A percentile compares a stretch with the other conserved stretches of the same genome.
Conservation (phyloP, 768 basidiomycete species). For the Xerocomus spinulosus region DNA sequence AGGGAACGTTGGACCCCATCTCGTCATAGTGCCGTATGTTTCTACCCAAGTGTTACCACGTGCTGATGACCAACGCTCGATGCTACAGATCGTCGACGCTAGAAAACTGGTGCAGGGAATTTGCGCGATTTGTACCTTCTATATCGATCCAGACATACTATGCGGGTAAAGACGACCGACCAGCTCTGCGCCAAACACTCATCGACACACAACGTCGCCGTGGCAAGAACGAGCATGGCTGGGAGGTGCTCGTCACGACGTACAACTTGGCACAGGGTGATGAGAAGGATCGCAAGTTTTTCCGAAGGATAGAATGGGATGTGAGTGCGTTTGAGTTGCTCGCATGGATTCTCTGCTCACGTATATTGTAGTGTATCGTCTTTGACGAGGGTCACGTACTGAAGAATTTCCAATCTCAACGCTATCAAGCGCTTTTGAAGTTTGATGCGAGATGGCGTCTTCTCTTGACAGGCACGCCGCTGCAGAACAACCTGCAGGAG, state of each 20-base stretch:
- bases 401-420: conserved; percentile 97
- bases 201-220: conserved; percentile 50
- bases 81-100: conserved; percentile 79
- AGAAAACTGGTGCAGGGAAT: conserved; percentile 99
- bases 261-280: conserved; percentile 93
- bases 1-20: conserved; percentile 78
- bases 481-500: conserved; percentile 90
- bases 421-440: conserved; percentile 83
- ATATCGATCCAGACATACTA: conserved; percentile 91
- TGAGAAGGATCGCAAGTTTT: conserved; percentile 85
- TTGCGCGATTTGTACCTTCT: conserved; percentile 81
- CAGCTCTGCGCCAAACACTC: conserved; percentile 66
- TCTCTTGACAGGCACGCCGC: conserved; percentile 89
- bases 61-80: conserved; percentile 6
- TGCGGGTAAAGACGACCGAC: conserved; percentile 84
- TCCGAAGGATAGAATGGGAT: conserved; percentile 87
- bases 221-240: conserved; percentile 52
- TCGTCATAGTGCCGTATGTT: conserved; percentile 91
- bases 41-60: not conserved
- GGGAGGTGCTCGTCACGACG: conserved; percentile 94
- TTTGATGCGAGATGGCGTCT: conserved; percentile 87
- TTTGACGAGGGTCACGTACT: conserved; percentile 97
- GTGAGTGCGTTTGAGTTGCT: conserved; percentile 44
- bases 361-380: conserved; percentile 65
- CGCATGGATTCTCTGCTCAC: not conserved